Evolutionary conservation across 371 early-diverging fungal species (phyloP).

Genomic region (Haplosporangium sp.): DNA sequence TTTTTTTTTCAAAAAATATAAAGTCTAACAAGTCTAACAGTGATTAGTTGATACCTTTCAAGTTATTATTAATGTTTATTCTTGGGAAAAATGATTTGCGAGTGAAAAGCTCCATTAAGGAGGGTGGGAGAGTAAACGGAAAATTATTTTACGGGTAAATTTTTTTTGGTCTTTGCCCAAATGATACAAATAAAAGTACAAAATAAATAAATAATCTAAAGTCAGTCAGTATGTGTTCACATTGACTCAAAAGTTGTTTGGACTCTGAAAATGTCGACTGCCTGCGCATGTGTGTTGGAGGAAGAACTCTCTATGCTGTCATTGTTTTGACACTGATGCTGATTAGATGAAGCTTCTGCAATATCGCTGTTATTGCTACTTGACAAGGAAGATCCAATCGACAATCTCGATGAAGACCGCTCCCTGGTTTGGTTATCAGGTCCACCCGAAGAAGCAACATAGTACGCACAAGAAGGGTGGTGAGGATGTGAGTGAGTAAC

Average conservation of each 20-base stretch:
- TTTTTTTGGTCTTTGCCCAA: too few relatives aligned
- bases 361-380: background rate
- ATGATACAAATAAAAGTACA: too few relatives aligned
- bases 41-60: too few relatives aligned
- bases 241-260: slow-evolving; percentile 18
- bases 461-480: slow-evolving; percentile 28
- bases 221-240: background rate
- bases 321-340: background rate
- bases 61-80: too few relatives aligned
- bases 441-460: slow-evolving; percentile 11
- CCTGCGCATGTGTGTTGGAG: background rate
- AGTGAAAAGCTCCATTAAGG: too few relatives aligned
- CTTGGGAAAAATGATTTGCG: too few relatives aligned
- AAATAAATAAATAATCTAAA: too few relatives aligned
- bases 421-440: background rate
- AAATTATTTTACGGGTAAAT: too few relatives aligned
- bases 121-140: too few relatives aligned
- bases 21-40: too few relatives aligned
- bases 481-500: slow-evolving; percentile 18
- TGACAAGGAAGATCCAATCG: background rate
- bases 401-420: background rate
- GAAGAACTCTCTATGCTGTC: background rate
- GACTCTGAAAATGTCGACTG: slow-evolving; percentile 20
- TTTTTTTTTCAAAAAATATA: too few relatives aligned
- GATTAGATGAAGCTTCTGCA: background rate